A percentile compares a stretch with the other conserved stretches of the same genome.
phyloP scores from a whole-genome alignment of 768 basidiomycete genomes.

The Mycena kentingensis region DNA sequence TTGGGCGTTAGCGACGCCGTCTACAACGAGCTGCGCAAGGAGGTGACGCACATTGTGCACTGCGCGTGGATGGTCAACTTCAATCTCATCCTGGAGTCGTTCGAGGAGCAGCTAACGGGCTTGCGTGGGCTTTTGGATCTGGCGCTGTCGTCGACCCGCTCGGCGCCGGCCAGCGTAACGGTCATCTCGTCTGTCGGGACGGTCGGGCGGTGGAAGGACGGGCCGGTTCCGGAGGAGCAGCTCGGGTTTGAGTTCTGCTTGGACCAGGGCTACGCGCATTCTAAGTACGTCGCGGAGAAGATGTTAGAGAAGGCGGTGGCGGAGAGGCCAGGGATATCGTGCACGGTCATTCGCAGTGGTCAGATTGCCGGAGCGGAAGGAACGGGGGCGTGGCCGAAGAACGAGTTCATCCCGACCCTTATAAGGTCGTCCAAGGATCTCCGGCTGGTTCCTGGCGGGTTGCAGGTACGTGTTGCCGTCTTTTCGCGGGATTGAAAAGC shows the following conservation, averaged over 20 bases:
- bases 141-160: conserved; percentile 18
- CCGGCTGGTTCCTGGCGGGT: conserved; percentile 6
- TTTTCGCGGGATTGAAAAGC: background rate
- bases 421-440: conserved; percentile 11
- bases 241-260: conserved; percentile 1
- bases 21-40: conserved; percentile 1
- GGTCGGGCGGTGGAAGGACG: conserved; percentile 3
- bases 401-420: conserved; percentile 11
- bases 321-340: conserved; percentile 1
- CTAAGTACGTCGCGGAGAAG: conserved; percentile 18
- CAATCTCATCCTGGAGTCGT: conserved; percentile 26
- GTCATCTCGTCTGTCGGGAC: conserved; percentile 30
- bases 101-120: conserved; percentile 25
- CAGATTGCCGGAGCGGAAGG: conserved; percentile 12
- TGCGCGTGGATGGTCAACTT: conserved; percentile 31
- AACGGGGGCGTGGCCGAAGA: conserved; percentile 11
- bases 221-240: conserved; percentile 2
- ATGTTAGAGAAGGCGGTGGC: conserved; percentile 7
- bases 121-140: conserved; percentile 27
- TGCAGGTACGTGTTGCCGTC: background rate
- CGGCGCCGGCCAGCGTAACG: conserved; percentile 17
- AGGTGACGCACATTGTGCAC: conserved; percentile 11
- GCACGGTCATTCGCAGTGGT: conserved; percentile 8
- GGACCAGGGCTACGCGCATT: conserved; percentile 10
- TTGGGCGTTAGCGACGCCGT: background rate